Evolutionary conservation across 1,284 basidiomycete species (phyloP).

Genomic region (Boletellus sp.): DNA sequence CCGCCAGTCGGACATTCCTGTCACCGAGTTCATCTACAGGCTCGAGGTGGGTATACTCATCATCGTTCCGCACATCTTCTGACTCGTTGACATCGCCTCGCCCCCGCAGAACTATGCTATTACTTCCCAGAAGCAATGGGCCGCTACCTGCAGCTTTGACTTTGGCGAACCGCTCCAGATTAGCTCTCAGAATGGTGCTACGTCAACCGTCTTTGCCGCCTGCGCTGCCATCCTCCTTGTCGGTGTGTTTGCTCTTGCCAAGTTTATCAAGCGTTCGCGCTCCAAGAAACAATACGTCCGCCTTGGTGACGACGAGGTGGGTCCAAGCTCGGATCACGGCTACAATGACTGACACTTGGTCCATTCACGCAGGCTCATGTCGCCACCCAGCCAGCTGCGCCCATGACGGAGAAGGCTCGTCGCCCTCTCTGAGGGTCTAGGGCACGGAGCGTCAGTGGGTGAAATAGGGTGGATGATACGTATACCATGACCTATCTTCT

Average conservation of each 20-base stretch:
- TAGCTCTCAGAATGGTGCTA: slow-evolving; percentile 30
- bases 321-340: slow-evolving; percentile 22
- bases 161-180: slow-evolving; percentile 33
- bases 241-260: slow-evolving; percentile 41
- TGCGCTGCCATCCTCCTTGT: slow-evolving; percentile 46
- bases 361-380: slow-evolving; percentile 17
- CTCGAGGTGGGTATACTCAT: slow-evolving; percentile 62
- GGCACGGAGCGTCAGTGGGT: not conserved
- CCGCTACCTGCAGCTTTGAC: slow-evolving; percentile 47
- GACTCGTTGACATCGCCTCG: slow-evolving; percentile 4
- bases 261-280: slow-evolving; percentile 42
- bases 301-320: slow-evolving; percentile 57
- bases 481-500: slow-evolving; percentile 7
- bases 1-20: slow-evolving; percentile 64
- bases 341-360: slow-evolving; percentile 11
- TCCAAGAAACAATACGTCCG: slow-evolving; percentile 46
- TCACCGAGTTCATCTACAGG: slow-evolving; percentile 76
- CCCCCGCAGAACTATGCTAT: slow-evolving; percentile 54
- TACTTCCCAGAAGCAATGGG: slow-evolving; percentile 67
- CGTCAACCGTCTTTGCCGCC: slow-evolving; percentile 42
- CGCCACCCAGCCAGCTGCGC: slow-evolving; percentile 15
- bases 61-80: slow-evolving; percentile 42
- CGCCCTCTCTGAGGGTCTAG: slow-evolving; percentile 21
- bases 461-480: slow-evolving; percentile 3
- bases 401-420: slow-evolving; percentile 30